Evolutionary conservation across 1,139 yeast species (phyloP).

Genomic region (Suhomyces kunorum): DNA sequence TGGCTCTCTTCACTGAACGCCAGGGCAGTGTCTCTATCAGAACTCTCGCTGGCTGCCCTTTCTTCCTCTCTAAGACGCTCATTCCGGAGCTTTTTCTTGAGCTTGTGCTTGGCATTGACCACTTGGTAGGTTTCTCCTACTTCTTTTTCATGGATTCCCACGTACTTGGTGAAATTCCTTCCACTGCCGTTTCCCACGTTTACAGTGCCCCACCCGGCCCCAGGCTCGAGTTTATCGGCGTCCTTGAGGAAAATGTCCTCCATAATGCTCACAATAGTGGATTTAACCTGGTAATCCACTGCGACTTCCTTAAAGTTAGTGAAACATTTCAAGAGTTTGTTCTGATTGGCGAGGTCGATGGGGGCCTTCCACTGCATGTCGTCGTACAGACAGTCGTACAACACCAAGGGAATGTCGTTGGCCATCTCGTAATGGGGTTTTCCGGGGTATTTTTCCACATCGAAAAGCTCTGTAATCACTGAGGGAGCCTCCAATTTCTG

Average conservation of each 20-base stretch:
- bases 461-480: constrained; percentile 58
- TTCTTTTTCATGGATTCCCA: constrained; percentile 59
- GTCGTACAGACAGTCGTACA: constrained; percentile 82
- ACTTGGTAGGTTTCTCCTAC: constrained; percentile 62
- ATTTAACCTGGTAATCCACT: constrained; percentile 39
- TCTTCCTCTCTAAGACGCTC: constrained; percentile 6
- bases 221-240: constrained; percentile 18
- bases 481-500: constrained; percentile 67
- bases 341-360: constrained; percentile 18
- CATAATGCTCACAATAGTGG: constrained; percentile 37
- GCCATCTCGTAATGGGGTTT: constrained; percentile 91
- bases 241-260: constrained; percentile 24
- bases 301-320: constrained; percentile 33
- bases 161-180: constrained; percentile 54
- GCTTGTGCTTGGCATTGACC: constrained; percentile 63
- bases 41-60: neutral
- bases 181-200: constrained; percentile 78
- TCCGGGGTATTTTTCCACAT: constrained; percentile 58
- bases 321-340: constrained; percentile 25
- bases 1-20: no score
- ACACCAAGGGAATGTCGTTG: constrained; percentile 82
- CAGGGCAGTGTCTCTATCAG: neutral
- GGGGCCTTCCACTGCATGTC: constrained; percentile 63
- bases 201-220: constrained; percentile 36
- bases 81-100: constrained; percentile 37